Conservation (phyloP, 495 filamentous ascomycete species). For the Amphirosellinia nigrospora region DNA sequence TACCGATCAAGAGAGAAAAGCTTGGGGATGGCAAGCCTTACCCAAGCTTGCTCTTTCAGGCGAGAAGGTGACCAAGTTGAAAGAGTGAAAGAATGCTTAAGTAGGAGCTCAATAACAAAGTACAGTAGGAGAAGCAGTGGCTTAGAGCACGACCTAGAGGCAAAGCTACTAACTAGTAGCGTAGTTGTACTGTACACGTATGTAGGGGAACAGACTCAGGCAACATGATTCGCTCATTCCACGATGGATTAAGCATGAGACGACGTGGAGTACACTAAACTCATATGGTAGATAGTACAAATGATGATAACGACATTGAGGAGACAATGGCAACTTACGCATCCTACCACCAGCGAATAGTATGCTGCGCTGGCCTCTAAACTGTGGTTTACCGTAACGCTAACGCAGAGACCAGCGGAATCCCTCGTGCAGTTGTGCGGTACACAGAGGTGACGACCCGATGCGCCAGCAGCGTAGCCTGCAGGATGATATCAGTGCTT, state of each 20-base stretch:
- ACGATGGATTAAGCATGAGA: neutral
- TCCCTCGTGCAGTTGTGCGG: neutral
- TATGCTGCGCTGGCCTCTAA: neutral
- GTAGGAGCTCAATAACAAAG: neutral
- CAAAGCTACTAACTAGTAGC: conserved; percentile 1
- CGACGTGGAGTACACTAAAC: neutral
- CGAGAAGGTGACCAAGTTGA: neutral
- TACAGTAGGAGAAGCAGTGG: neutral
- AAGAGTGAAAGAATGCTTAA: neutral
- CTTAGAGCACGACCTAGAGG: neutral
- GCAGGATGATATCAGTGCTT: conserved; percentile 22
- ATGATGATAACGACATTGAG: neutral
- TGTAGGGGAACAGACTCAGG: neutral
- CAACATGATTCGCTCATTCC: neutral
- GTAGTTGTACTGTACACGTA: too few relatives aligned
- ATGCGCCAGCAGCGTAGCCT: neutral
- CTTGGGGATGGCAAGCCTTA: neutral
- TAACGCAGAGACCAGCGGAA: conserved; percentile 5
- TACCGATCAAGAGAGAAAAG: neutral
- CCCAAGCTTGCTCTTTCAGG: neutral
- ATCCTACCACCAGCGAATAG: conserved; percentile 15
- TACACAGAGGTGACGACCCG: neutral
- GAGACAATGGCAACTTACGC: conserved; percentile 13
- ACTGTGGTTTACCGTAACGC: neutral
- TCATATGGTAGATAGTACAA: neutral